Evolutionary conservation across 2,329 filamentous ascomycete species (phyloP).

Genomic region (Colletotrichum somersetense): DNA sequence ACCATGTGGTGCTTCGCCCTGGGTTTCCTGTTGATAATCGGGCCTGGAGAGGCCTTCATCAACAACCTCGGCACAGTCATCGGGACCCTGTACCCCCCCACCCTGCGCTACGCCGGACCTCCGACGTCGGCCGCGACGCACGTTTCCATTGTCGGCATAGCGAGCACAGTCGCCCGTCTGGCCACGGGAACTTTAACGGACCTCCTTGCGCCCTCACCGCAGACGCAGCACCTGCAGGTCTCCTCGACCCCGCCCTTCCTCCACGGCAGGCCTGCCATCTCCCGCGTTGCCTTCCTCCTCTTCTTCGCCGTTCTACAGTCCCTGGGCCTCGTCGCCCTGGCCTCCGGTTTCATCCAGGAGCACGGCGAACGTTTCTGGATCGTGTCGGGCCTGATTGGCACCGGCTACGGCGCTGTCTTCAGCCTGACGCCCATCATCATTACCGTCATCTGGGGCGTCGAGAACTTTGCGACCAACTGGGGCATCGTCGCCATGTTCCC

Average conservation of each 20-base stretch:
- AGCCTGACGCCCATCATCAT: slow-evolving; percentile 91
- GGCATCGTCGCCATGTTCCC: slow-evolving; percentile 94
- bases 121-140: slow-evolving; percentile 82
- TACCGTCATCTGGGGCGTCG: slow-evolving; percentile 97
- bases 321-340: slow-evolving; percentile 81
- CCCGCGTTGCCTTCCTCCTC: slow-evolving; percentile 84
- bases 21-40: slow-evolving; percentile 93
- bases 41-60: slow-evolving; percentile 97
- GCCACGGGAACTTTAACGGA: slow-evolving; percentile 91
- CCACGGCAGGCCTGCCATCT: slow-evolving; percentile 68
- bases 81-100: slow-evolving; percentile 79
- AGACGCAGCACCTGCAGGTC: slow-evolving; percentile 68
- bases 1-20: slow-evolving; percentile 97
- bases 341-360: slow-evolving; percentile 79
- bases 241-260: slow-evolving; percentile 45
- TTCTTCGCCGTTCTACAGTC: slow-evolving; percentile 80
- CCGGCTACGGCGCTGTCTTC: slow-evolving; percentile 94
- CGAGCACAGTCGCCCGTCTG: slow-evolving; percentile 91
- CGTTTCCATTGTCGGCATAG: slow-evolving; percentile 91
- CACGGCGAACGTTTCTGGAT: slow-evolving; percentile 86
- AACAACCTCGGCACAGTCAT: slow-evolving; percentile 97
- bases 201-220: slow-evolving; percentile 78
- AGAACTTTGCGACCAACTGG: slow-evolving; percentile 99
- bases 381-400: slow-evolving; percentile 85
- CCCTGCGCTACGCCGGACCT: slow-evolving; percentile 55